phyloP scores from a whole-genome alignment of 1,139 yeast genomes.

The Geotrichum reessii region DNA sequence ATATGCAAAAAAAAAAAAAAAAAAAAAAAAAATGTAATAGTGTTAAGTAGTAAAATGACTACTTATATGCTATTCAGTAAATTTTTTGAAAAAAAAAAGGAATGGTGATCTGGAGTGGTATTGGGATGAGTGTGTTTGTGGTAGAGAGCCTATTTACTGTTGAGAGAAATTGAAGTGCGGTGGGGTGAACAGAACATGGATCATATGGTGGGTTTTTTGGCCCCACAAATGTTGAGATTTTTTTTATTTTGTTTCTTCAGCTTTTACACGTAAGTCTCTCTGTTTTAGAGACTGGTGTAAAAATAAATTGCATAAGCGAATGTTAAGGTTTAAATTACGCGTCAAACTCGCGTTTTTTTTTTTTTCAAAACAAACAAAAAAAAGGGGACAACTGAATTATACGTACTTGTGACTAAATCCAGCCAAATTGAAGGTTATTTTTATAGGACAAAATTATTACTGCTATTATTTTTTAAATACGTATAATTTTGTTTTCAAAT shows the following conservation, averaged over 20 bases:
- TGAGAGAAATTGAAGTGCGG: neutral
- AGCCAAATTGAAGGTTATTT: too few species aligned
- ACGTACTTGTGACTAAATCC: too few species aligned
- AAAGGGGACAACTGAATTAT: too few species aligned
- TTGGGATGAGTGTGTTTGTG: neutral
- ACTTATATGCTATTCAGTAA: neutral
- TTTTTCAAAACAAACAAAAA: too few species aligned
- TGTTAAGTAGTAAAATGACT: neutral
- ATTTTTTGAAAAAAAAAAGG: neutral
- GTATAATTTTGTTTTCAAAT: too few species aligned
- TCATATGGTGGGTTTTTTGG: neutral
- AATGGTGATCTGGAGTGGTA: neutral
- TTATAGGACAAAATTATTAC: too few species aligned
- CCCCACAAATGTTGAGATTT: neutral
- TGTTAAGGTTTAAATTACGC: too few species aligned
- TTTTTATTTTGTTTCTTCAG: too few species aligned
- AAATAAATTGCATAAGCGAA: too few species aligned
- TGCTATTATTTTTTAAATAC: too few species aligned
- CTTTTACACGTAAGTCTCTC: neutral
- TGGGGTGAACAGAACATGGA: neutral
- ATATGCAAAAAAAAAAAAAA: neutral
- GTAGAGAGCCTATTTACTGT: neutral
- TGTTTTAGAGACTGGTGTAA: too few species aligned
- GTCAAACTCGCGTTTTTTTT: too few species aligned
- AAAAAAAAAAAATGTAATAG: neutral